Base-by-base conservation (phyloP, 352 stramenopile species). In the Phytopythium montanum region DNA sequence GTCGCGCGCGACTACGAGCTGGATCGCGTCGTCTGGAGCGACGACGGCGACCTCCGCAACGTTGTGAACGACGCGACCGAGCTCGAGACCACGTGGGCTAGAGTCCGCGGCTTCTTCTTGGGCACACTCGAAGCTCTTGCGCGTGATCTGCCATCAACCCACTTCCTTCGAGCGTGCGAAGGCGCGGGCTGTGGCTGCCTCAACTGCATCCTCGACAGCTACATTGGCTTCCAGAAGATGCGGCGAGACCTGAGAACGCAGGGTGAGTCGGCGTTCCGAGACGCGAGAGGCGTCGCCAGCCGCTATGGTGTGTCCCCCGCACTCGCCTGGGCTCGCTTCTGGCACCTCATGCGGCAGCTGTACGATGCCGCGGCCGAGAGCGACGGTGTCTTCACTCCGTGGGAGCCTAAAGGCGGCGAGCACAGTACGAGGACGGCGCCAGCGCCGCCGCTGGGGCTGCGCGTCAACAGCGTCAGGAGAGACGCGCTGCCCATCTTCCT, bases 171-270 rank as follows among this genome's bases (percentile, higher is more conserved):
- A 9, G 59, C 75, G 10, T 94, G 85, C 25, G 73, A 89, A 67
- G 85, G 78, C 3, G 80, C 85, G 18, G 85, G 85, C 5, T 94
- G 85, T 28, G 85, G 85, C 25, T 94, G 82, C 34, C 62, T 94
- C 19, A 90, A 94, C 63, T 92, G 85, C 61, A 79, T 94, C 36
- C 66, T 94, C 8, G 82, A 94, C 63, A 79, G 82, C 18, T 92
- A 91, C 57, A 72, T 88, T 21, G 85, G 82, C 21, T 91, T 94
- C 55, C 82, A 92, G 66, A 76, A 72, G 36, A 92, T 92, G 82
- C 73, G 80, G 1, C 63, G 61, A 2, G 80, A 91, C 31, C 78
- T 81, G 44, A 63, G 53, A 4, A 12, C 29, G 18, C 29, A 55
- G 10, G 23, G 19, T 0, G 29, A 12, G 8, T 7, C 49, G n/a